These are phyloP conservation scores for Sechiopsis laciniata DNA, from an alignment of 306 rosid genomes.

Conservation along the genomic window DNA sequence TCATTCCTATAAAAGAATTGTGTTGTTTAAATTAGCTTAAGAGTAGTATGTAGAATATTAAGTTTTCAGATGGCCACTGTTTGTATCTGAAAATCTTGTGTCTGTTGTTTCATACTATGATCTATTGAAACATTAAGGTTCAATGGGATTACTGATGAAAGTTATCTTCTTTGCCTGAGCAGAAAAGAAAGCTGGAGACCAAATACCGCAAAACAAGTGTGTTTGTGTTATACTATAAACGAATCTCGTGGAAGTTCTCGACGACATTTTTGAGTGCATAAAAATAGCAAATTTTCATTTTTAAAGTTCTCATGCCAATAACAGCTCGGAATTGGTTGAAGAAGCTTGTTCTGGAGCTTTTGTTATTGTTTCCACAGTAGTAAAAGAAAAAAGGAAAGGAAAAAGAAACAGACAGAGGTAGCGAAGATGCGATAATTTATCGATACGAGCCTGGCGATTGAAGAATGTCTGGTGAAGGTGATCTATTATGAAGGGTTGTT, in stretches of 20 bases:
- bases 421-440: conserved; percentile 20
- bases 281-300: conserved; percentile 15
- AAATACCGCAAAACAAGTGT: conserved; percentile 51
- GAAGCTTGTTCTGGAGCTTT: conserved; percentile 14
- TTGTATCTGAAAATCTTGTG: conserved; percentile 4
- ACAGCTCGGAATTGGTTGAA: conserved; percentile 12
- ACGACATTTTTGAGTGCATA: conserved; percentile 33
- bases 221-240: conserved; percentile 66
- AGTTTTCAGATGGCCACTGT: not conserved
- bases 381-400: conserved; percentile 9
- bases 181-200: conserved; percentile 63
- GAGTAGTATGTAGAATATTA: not conserved
- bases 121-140: conserved; percentile 8
- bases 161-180: conserved; percentile 25
- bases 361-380: conserved; percentile 19
- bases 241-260: conserved; percentile 26
- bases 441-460: conserved; percentile 2
- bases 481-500: conserved; percentile 15
- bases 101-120: not conserved
- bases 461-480: conserved; percentile 9
- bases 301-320: conserved; percentile 18
- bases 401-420: conserved; percentile 23
- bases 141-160: conserved; percentile 10
- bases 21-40: not conserved
- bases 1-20: too few species aligned